Conservation (phyloP, 192 early-diverging fungal genomes). For the Linnemannia zychae region DNA sequence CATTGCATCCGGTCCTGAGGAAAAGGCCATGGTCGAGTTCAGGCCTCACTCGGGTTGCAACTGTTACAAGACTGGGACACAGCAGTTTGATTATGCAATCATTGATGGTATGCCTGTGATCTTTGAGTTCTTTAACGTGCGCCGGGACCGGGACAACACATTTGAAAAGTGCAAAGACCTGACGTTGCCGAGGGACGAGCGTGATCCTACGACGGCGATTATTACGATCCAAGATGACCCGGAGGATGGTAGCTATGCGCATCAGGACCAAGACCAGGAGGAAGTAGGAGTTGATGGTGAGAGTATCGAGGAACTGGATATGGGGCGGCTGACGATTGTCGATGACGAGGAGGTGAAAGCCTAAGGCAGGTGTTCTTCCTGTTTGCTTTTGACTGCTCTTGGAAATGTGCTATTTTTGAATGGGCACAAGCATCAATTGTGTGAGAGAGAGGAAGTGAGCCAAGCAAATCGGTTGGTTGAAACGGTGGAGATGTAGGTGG, state of each 20-base stretch:
- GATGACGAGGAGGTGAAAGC: not conserved
- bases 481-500: not conserved
- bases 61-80: conserved; percentile 18
- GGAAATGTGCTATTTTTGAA: too few species aligned
- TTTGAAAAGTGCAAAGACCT: conserved; percentile 32
- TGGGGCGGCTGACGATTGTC: not conserved
- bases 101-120: conserved; percentile 15
- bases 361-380: not conserved
- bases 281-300: not conserved
- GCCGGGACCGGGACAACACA: conserved; percentile 27
- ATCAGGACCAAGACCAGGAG: not conserved
- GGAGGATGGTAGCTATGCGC: not conserved
- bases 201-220: conserved; percentile 42
- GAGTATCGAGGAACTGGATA: not conserved
- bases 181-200: not conserved
- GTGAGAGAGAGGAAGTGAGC: not conserved
- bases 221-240: conserved; percentile 17
- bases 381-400: too few species aligned
- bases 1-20: conserved; percentile 18
- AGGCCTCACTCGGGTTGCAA: conserved; percentile 22
- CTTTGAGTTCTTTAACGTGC: conserved; percentile 24
- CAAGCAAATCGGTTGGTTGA: conserved; percentile 3
- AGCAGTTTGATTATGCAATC: conserved; percentile 27
- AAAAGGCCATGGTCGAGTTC: conserved; percentile 26
- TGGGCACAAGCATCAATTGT: not conserved